Percentiles rank a stretch among this genome's conserved stretches.
Conservation (phyloP, 768 basidiomycete species). For the Termitomyces bulborhizus region DNA sequence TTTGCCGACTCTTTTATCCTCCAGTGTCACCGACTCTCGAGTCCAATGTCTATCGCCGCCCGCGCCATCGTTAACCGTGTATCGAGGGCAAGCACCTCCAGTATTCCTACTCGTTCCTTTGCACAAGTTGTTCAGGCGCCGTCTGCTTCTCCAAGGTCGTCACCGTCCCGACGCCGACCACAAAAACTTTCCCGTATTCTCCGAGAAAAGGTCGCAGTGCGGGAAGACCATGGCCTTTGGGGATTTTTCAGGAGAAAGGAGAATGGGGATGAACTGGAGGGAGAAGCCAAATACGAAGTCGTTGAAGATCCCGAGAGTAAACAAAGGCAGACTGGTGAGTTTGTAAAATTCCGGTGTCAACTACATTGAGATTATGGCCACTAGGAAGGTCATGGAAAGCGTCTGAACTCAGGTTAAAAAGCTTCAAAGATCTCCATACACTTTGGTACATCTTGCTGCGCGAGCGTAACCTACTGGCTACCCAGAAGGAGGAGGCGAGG, state of each 20-base stretch:
- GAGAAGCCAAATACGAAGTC: slow-evolving; percentile 48
- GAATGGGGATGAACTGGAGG: slow-evolving; percentile 30
- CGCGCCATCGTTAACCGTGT: slow-evolving; percentile 8
- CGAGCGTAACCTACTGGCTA: slow-evolving; percentile 87
- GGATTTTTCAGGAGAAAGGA: slow-evolving; percentile 66
- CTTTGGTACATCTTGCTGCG: slow-evolving; percentile 90
- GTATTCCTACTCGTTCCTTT: slow-evolving; percentile 18
- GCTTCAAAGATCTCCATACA: slow-evolving; percentile 88
- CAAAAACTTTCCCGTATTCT: slow-evolving; percentile 4
- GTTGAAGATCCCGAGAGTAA: slow-evolving; percentile 27
- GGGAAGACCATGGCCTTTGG: slow-evolving; percentile 68
- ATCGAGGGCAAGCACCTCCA: slow-evolving; percentile 2
- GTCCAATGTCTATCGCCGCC: slow-evolving; percentile 9
- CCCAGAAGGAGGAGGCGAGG: slow-evolving; percentile 76
- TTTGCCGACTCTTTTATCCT: too few relatives aligned
- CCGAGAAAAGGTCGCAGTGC: slow-evolving; percentile 27
- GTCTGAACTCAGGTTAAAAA: slow-evolving; percentile 82
- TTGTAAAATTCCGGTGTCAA: neutral
- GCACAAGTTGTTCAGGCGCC: slow-evolving; percentile 17
- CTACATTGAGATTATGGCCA: neutral
- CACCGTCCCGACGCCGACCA: slow-evolving; percentile 3
- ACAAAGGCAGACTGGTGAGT: slow-evolving; percentile 19
- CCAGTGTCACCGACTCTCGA: neutral
- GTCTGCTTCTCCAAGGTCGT: slow-evolving; percentile 1
- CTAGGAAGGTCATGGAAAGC: slow-evolving; percentile 88